phyloP scores from a whole-genome alignment of 2,329 filamentous ascomycete species.

The Fusarium buxicola region DNA sequence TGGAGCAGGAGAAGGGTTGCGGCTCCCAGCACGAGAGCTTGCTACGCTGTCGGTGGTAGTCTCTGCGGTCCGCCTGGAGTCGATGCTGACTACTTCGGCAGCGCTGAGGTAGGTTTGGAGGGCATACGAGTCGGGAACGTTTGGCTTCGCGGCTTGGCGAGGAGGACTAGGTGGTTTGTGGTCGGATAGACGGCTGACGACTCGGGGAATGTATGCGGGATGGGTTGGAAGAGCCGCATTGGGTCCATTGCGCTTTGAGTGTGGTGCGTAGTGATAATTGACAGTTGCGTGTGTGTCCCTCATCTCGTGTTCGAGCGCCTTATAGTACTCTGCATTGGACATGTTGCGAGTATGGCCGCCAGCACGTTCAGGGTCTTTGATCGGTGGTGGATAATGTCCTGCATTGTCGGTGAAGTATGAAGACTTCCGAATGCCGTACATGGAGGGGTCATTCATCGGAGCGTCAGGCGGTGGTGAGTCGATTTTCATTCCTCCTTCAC shows the following conservation, averaged over 20 bases:
- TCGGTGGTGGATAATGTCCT: background rate
- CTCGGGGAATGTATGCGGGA: constrained; percentile 30
- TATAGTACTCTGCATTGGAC: constrained; percentile 28
- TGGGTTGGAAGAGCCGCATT: constrained; percentile 22
- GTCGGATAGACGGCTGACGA: constrained; percentile 4
- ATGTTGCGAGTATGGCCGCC: constrained; percentile 9
- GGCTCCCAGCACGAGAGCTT: constrained; percentile 15
- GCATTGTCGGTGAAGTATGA: constrained; percentile 14
- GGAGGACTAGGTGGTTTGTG: background rate
- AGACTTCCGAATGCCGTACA: constrained; percentile 29
- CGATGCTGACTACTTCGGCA: constrained; percentile 24
- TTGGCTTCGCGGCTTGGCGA: constrained; percentile 17
- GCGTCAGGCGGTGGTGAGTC: constrained; percentile 15
- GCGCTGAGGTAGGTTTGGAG: constrained; percentile 51
- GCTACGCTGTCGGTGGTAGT: background rate
- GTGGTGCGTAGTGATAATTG: constrained; percentile 30
- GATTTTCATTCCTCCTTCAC: constrained; percentile 23
- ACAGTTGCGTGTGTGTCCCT: background rate
- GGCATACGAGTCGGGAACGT: constrained; percentile 50
- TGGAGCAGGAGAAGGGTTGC: constrained; percentile 22
- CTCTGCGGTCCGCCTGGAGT: background rate
- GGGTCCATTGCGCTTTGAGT: constrained; percentile 18
- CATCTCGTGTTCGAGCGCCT: constrained; percentile 3
- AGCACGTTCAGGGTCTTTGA: background rate
- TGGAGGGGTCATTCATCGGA: constrained; percentile 16